A percentile compares a stretch with the other conserved stretches of the same genome.
phyloP scores from a whole-genome alignment of 306 rosid species.

The Lagenaria siceraria region DNA sequence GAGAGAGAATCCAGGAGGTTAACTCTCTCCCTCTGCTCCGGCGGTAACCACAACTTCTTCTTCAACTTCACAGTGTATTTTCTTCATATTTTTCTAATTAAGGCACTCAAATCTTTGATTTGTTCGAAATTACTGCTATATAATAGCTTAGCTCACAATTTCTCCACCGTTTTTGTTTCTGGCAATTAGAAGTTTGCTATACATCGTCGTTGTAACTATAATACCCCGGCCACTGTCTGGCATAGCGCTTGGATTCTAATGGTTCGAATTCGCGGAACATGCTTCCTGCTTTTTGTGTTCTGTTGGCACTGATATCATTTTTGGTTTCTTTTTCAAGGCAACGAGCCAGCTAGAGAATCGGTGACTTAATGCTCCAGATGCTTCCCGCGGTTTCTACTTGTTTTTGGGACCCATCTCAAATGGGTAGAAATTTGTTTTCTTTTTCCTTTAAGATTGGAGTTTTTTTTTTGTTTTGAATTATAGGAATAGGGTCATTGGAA shows the following conservation, averaged over 20 bases:
- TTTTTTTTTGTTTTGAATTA: not conserved
- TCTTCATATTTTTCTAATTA: not conserved
- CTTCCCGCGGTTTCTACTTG: conserved; percentile 33
- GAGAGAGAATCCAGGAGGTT: too few relatives aligned
- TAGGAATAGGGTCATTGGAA: not conserved
- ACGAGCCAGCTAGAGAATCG: not conserved
- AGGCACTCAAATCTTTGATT: not conserved
- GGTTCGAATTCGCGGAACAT: too few relatives aligned
- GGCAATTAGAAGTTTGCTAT: not conserved
- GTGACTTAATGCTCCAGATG: conserved; percentile 25
- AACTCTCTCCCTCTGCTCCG: not conserved
- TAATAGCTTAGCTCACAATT: not conserved
- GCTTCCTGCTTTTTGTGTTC: not conserved
- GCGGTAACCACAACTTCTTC: not conserved
- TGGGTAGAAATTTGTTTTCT: conserved; percentile 22
- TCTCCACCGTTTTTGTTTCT: not conserved
- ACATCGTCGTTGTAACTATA: not conserved
- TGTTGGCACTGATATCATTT: not conserved
- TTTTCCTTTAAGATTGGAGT: not conserved
- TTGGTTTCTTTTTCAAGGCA: not conserved
- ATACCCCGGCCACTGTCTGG: not conserved
- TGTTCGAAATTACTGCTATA: not conserved
- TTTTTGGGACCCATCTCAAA: conserved; percentile 31
- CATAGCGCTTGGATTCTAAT: not conserved
- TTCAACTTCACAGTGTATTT: not conserved